A percentile compares a stretch with the other conserved stretches of the same genome.
These are phyloP conservation scores for Mrakia frigida DNA, from an alignment of 768 basidiomycete genomes.

Conservation along the genomic window DNA sequence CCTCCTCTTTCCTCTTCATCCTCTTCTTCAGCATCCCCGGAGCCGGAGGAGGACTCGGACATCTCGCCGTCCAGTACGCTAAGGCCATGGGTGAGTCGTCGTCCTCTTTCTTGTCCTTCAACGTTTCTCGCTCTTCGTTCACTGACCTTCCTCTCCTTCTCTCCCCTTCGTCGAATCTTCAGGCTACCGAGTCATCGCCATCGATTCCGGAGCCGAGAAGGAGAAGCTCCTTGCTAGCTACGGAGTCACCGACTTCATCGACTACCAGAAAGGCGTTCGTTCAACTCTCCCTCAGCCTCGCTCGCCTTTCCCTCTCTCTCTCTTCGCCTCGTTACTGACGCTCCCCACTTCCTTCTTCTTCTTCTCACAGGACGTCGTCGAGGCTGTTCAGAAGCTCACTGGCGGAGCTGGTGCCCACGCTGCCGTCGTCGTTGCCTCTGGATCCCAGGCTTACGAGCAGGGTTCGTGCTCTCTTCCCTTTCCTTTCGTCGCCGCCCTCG, in stretches of 20 bases:
- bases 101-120: no score
- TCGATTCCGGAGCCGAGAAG: constrained; percentile 75
- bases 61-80: constrained; percentile 80
- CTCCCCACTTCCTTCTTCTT: no score
- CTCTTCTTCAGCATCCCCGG: constrained; percentile 34
- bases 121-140: no score
- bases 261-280: constrained; percentile 54
- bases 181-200: constrained; percentile 68
- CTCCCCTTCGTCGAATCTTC: background rate
- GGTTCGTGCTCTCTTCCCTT: constrained; percentile 30
- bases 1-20: no score
- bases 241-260: constrained; percentile 65
- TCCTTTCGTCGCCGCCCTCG: no score
- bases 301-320: no score
- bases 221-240: constrained; percentile 56
- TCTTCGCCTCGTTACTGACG: no score
- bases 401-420: constrained; percentile 68
- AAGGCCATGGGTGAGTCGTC: constrained; percentile 51
- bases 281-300: background rate
- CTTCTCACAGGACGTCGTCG: constrained; percentile 52
- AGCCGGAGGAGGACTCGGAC: constrained; percentile 60
- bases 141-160: no score
- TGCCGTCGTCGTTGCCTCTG: constrained; percentile 45
- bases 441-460: constrained; percentile 47
- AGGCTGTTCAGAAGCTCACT: constrained; percentile 59